Percentiles rank a stretch among this genome's conserved stretches.
These are phyloP conservation scores for Paracoccidioides lutzii DNA, from an alignment of 2,329 filamentous ascomycete genomes.

Conservation along the genomic window DNA sequence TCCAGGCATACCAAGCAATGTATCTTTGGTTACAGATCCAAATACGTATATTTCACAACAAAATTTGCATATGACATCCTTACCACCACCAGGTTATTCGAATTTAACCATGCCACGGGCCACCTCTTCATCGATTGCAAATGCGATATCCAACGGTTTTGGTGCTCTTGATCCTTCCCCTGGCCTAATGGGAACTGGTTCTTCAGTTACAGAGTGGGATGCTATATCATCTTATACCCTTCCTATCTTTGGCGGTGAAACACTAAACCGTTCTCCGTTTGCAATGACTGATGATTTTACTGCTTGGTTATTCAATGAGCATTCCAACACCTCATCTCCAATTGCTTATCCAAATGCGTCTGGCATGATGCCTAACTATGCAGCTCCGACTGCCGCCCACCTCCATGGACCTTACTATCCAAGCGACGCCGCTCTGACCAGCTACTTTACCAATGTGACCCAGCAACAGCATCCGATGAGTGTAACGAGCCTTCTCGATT, in stretches of 20 bases:
- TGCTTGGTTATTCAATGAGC: slow-evolving; percentile 67
- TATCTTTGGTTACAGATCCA: neutral
- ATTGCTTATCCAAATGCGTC: slow-evolving; percentile 34
- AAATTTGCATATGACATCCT: slow-evolving; percentile 7
- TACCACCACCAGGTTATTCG: slow-evolving; percentile 6
- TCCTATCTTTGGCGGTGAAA: slow-evolving; percentile 76
- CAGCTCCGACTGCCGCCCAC: slow-evolving; percentile 30
- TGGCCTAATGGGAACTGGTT: slow-evolving; percentile 16
- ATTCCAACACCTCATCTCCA: slow-evolving; percentile 42
- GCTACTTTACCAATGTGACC: slow-evolving; percentile 36
- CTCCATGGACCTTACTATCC: slow-evolving; percentile 39
- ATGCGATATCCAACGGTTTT: slow-evolving; percentile 18
- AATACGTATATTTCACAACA: slow-evolving; percentile 8
- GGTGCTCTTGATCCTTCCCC: slow-evolving; percentile 15
- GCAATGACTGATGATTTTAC: slow-evolving; percentile 80
- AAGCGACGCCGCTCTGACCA: slow-evolving; percentile 37
- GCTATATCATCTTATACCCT: slow-evolving; percentile 41
- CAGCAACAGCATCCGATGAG: slow-evolving; percentile 72
- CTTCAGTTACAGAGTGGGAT: slow-evolving; percentile 22
- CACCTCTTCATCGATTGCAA: slow-evolving; percentile 16
- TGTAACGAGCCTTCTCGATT: slow-evolving; percentile 71
- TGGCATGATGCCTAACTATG: slow-evolving; percentile 29
- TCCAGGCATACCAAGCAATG: slow-evolving; percentile 10
- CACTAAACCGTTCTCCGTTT: slow-evolving; percentile 74
- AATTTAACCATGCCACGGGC: slow-evolving; percentile 12